phyloP scores from a whole-genome alignment of 2,329 filamentous ascomycete species.

The Hypoxylon sp. region DNA sequence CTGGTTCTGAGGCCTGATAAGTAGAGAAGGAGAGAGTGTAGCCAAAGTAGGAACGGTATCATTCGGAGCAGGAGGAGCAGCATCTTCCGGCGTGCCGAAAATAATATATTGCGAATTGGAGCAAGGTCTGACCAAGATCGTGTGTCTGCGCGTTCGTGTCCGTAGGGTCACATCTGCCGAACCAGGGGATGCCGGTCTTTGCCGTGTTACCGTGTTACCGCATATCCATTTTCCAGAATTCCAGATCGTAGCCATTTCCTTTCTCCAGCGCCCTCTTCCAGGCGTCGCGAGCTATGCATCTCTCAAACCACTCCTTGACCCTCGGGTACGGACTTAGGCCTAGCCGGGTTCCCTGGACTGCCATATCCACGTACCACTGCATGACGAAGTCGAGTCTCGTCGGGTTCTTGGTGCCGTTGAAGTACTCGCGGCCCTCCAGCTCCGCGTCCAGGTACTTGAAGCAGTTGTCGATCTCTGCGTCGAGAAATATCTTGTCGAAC shows the following conservation, averaged over 20 bases:
- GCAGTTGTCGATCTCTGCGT: conserved; percentile 19
- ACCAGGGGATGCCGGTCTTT: not conserved
- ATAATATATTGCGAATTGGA: too few relatives aligned
- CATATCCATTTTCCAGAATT: conserved; percentile 1
- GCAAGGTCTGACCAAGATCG: too few relatives aligned
- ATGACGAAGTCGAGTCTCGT: conserved; percentile 36
- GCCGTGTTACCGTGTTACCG: not conserved
- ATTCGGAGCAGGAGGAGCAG: too few relatives aligned
- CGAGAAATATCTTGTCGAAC: not conserved
- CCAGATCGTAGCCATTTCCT: conserved; percentile 31
- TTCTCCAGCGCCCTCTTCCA: conserved; percentile 36
- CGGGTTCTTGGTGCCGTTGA: conserved; percentile 28
- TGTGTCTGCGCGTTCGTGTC: too few relatives aligned
- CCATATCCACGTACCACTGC: conserved; percentile 31
- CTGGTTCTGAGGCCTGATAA: too few relatives aligned
- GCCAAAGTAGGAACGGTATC: too few relatives aligned
- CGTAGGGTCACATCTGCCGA: too few relatives aligned
- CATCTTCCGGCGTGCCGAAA: too few relatives aligned
- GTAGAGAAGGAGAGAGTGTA: too few relatives aligned
- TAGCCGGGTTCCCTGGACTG: not conserved
- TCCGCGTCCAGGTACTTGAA: conserved; percentile 30
- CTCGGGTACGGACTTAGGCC: conserved; percentile 23
- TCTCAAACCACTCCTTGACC: conserved; percentile 30
- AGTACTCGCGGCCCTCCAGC: conserved; percentile 29
- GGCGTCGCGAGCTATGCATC: conserved; percentile 28